phyloP scores from a whole-genome alignment of 768 basidiomycete species.

The Lentinus tigrinus region DNA sequence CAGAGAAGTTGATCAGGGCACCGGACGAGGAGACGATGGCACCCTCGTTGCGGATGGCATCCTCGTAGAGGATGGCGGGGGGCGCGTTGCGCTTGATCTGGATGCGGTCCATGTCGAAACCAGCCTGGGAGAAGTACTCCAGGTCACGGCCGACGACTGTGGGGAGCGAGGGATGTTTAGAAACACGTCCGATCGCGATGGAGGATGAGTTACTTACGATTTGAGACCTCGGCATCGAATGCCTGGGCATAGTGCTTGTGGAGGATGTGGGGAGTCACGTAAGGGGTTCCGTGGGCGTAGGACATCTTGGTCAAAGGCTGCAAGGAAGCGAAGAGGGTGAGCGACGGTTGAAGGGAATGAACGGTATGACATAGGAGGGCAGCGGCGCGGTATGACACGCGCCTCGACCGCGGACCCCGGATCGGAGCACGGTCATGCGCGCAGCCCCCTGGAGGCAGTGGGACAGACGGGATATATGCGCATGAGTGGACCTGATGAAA shows the following conservation, averaged over 20 bases:
- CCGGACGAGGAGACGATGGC: conserved; percentile 96
- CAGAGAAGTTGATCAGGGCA: conserved; percentile 98
- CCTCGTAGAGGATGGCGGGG: conserved; percentile 90
- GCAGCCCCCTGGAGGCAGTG: too few relatives aligned
- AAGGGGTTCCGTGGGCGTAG: conserved; percentile 71
- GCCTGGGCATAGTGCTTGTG: conserved; percentile 83
- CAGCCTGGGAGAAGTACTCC: conserved; percentile 97
- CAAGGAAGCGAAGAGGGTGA: neutral
- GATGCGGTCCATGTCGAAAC: conserved; percentile 98
- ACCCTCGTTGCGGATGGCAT: conserved; percentile 97
- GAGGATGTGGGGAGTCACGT: conserved; percentile 87
- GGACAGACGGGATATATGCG: neutral
- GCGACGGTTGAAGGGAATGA: neutral
- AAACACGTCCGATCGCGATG: neutral
- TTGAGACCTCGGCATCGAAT: conserved; percentile 60
- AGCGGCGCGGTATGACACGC: too few relatives aligned
- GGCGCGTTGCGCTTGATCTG: conserved; percentile 94
- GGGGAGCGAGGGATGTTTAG: conserved; percentile 12
- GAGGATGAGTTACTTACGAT: conserved; percentile 43
- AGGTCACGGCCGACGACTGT: conserved; percentile 90
- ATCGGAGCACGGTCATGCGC: neutral
- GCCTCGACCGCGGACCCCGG: too few relatives aligned
- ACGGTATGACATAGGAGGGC: neutral
- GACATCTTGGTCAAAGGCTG: conserved; percentile 49
- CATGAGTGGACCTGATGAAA: too few relatives aligned